Evolutionary conservation across 495 filamentous ascomycete species (phyloP).

Genomic region (Hyaloscypha bicolor): DNA sequence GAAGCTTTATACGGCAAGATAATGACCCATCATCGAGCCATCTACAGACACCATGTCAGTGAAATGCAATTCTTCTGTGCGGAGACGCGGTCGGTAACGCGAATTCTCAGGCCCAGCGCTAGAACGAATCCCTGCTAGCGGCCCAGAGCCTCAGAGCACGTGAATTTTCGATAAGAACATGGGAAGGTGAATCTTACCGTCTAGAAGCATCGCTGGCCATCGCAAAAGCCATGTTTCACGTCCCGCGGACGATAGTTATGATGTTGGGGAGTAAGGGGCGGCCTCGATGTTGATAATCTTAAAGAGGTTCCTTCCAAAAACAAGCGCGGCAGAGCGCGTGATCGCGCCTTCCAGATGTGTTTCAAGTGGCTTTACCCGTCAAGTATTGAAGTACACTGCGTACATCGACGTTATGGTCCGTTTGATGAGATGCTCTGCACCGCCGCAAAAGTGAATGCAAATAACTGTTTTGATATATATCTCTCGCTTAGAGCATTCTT

Average conservation of each 20-base stretch:
- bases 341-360: constrained; percentile 20
- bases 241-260: background rate
- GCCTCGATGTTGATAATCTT: background rate
- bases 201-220: constrained; percentile 28
- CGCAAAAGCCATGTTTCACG: constrained; percentile 5
- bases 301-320: constrained; percentile 12
- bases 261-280: constrained; percentile 1
- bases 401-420: background rate
- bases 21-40: constrained; percentile 32
- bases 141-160: background rate
- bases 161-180: background rate
- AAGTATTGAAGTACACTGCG: background rate
- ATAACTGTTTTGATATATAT: background rate
- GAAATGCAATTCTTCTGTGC: background rate
- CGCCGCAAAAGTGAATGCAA: background rate
- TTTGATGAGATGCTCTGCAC: background rate
- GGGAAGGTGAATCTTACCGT: constrained; percentile 17
- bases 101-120: constrained; percentile 1
- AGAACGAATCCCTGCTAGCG: background rate
- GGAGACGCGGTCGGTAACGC: constrained; percentile 1
- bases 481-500: background rate
- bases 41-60: constrained; percentile 14
- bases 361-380: constrained; percentile 1
- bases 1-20: constrained; percentile 34
- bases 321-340: constrained; percentile 16